Evolutionary conservation across 2,329 filamentous ascomycete species (phyloP), one percentile per base, ranked within the genome.

Genomic region (Apiospora sp.): DNA sequence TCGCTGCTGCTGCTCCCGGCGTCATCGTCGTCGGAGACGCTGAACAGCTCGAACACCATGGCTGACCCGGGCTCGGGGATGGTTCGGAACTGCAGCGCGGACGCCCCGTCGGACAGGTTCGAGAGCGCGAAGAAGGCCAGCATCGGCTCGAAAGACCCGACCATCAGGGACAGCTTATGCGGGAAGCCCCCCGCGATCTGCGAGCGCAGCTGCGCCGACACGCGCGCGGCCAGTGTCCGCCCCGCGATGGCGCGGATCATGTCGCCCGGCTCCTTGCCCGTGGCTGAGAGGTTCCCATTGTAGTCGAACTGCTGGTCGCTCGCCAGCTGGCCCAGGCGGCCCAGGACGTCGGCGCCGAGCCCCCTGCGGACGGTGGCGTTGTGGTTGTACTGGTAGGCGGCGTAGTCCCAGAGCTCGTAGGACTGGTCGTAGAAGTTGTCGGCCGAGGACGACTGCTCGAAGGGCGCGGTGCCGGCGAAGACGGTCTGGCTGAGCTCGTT

Each of bases 31-130:
- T 80, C 75, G 14, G 81, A 80, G 46, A 85, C 80, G 24, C 83
- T 84, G 73, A 86, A 86, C 6, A 91, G 80, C 83, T 98, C 95
- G 79, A 96, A 95, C 0, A 89, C 85, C 87, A 97, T 92, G 54
- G 90, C 88, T 0, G 91, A 92, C 0, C 94, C 94, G 49, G 94
- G 94, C 75, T 92, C 87, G 0, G 93, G 91, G 19, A 90, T 75
- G 75, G 79, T 44, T 73, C 78, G 67, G 79, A 84, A 87, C 0
- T 91, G 80, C 4, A 87, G 85, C n/a, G 83, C 86, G 78, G 91
- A 90, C 70, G 90, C 80, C 0, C 80, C 78, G 68, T 84, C 85
- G 2, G 79, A 74, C 10, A 91, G 83, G 0, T 82, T 81, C 0
- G 86, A 80, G 3, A 91, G 81, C 1, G 84, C 81, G 75, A 89